Base-by-base conservation (phyloP, 1,284 basidiomycete species). In the Ustilago lituana region DNA sequence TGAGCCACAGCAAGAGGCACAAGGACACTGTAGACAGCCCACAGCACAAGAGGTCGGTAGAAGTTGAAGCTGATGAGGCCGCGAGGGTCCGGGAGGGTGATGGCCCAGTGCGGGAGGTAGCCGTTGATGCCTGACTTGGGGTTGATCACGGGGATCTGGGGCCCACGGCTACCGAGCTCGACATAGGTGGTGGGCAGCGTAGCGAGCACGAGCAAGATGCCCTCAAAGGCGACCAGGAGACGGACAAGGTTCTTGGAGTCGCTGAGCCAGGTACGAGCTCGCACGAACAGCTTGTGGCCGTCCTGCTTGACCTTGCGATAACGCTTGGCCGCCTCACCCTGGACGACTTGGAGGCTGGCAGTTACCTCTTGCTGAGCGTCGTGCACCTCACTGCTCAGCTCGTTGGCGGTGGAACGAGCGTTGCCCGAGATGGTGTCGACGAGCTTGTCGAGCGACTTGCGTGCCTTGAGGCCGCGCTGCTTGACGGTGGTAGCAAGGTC, bases 381-480 rank as follows among this genome's bases (percentile, higher is more conserved):
- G 15, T 65, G 57, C 20, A 68, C 73, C 31, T 66, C 57, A 40
- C 36, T 46, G 46, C 31, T 55, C 27, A 74, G 47, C 55, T 67
- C 65, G 49, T 51, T 44, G 54, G 62, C 59, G 33, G 73, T 67
- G 41, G 56, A 63, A 19, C 65, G 73, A n/a, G 73, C 69, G 22
- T 57, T 65, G 51, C 41, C 62, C 5, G 69, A 47, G 57, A 74
- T 46, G 24, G 60, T 43, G 43, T 68, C 54, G 52, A 63, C 66
- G 43, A 76, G 69, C 53, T 61, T 73, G 48, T 68, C 69, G 50
- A 76, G 50, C 31, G 72, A 72, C 46, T 70, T 64, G 51, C 64
- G 62, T 27, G 72, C 71, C 54, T 73, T 65, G 46, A 66, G 54
- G 10, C 59, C 59, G 26, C 60, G 58, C 46, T 66, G 63, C 51